Evolutionary conservation across 2,329 filamentous ascomycete species (phyloP), one percentile per base, ranked within the genome.

Genomic region (Clarireedia monteithiana): DNA sequence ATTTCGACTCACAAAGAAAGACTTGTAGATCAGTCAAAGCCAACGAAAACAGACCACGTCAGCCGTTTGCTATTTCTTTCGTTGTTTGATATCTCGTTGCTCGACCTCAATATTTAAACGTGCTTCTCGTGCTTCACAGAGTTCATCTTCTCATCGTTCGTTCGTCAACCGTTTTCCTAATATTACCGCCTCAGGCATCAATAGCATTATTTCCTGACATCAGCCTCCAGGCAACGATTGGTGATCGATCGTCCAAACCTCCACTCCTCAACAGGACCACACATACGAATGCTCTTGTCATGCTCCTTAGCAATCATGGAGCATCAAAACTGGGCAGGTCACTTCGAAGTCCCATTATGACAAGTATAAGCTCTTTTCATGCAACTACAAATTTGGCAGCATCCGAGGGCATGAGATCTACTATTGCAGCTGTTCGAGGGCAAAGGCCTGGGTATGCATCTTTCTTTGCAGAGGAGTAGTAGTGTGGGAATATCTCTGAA

Each of bases 261-360:
- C 36, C 48, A 36, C n/a, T 49, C 27, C 42, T 55, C 42, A 36
- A 44, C 23, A 55, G 53, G 53, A 44, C 38, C 38, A 55, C 38
- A 44, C 39, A 27, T 50, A 24, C 47, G 50, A 42, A 34, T 34
- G 42, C 24, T 46, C 30, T 40, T 56, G 68, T 66, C 65, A 71
- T 71, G 69, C 66, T 66, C 60, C 59, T 57, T 59, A 58, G 67
- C 50, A 61, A 65, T 55, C 57, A 71, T 72, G 70, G 69, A 60
- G 68, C 64, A 64, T 65, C 63, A 59, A 64, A 62, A 61, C 44
- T 68, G 61, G 59, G 59, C 49, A 65, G 63, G 52, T 57, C 59
- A 53, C 57, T 66, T 60, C 59, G 59, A 57, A 57, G 60, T 61
- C 60, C 60, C 20, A 53, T 62, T 57, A 56, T 60, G 44, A 55